Conservation (phyloP, 768 basidiomycete genomes). For the Psilocybe azurescens region DNA sequence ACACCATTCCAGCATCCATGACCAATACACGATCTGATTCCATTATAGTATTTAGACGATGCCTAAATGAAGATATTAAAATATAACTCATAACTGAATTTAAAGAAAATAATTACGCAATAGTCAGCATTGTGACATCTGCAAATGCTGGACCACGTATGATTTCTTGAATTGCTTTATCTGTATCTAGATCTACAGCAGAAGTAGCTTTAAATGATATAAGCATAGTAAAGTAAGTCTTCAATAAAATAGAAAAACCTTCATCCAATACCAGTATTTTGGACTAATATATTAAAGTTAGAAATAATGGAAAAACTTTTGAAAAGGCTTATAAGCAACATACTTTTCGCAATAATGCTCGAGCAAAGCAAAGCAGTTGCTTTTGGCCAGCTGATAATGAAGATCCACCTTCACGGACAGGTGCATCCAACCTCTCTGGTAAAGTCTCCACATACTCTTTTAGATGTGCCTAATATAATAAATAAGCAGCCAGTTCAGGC, state of each 20-base stretch:
- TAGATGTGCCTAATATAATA: constrained; percentile 56
- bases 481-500: not conserved
- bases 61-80: constrained; percentile 39
- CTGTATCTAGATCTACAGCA: constrained; percentile 91
- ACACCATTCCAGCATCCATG: constrained; percentile 76
- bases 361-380: constrained; percentile 88
- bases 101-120: constrained; percentile 61
- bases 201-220: constrained; percentile 65
- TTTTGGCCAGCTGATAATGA: constrained; percentile 87
- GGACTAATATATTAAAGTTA: constrained; percentile 44
- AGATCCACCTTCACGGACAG: constrained; percentile 77
- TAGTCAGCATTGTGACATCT: constrained; percentile 83
- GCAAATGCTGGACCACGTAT: constrained; percentile 81
- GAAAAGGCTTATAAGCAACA: constrained; percentile 11
- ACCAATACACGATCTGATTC: constrained; percentile 85
- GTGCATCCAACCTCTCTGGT: constrained; percentile 72
- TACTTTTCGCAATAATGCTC: constrained; percentile 81
- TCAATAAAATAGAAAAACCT: constrained; percentile 44
- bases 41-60: constrained; percentile 85
- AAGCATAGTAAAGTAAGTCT: not conserved
- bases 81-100: not conserved
- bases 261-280: constrained; percentile 95
- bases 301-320: not conserved
- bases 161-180: constrained; percentile 86
- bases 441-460: constrained; percentile 71